Percentiles rank a stretch among this genome's conserved stretches.
Conservation (phyloP, 2,329 filamentous ascomycete genomes). For the Colletotrichum aenigma region DNA sequence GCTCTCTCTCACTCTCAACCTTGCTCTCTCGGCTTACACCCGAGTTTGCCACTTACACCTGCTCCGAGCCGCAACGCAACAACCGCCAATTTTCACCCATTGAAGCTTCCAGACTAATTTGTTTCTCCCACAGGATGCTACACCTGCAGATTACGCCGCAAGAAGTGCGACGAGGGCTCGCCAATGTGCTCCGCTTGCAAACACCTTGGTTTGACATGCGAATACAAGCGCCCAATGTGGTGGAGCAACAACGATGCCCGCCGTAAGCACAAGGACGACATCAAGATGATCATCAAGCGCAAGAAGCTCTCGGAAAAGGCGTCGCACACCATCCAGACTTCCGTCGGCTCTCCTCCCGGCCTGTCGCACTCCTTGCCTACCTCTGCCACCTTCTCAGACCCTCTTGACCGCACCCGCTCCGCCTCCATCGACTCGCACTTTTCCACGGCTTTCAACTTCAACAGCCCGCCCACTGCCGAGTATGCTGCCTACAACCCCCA, state of each 20-base stretch:
- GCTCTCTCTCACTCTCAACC: neutral
- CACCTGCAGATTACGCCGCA: constrained; percentile 69
- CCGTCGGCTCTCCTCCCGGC: constrained; percentile 73
- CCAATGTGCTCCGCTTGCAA: constrained; percentile 70
- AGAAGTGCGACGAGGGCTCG: constrained; percentile 72
- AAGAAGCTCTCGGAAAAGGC: constrained; percentile 94
- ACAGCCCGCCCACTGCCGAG: constrained; percentile 59
- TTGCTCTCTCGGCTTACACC: constrained; percentile 32
- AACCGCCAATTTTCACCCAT: constrained; percentile 23
- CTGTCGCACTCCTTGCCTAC: constrained; percentile 83
- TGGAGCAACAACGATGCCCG: constrained; percentile 94
- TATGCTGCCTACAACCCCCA: constrained; percentile 67
- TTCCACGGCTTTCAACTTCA: constrained; percentile 76
- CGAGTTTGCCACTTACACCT: constrained; percentile 11
- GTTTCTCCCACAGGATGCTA: constrained; percentile 59
- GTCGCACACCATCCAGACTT: constrained; percentile 58
- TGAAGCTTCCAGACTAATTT: constrained; percentile 1
- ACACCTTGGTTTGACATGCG: constrained; percentile 82
- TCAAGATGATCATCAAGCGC: constrained; percentile 97
- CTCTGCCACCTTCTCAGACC: constrained; percentile 79
- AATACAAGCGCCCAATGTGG: constrained; percentile 97
- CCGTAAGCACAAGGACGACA: constrained; percentile 86
- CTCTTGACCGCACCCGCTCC: constrained; percentile 73
- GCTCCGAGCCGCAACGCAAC: neutral
- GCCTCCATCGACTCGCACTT: constrained; percentile 82